Conservation (phyloP, 1,284 basidiomycete genomes). For the Irpex sp. region DNA sequence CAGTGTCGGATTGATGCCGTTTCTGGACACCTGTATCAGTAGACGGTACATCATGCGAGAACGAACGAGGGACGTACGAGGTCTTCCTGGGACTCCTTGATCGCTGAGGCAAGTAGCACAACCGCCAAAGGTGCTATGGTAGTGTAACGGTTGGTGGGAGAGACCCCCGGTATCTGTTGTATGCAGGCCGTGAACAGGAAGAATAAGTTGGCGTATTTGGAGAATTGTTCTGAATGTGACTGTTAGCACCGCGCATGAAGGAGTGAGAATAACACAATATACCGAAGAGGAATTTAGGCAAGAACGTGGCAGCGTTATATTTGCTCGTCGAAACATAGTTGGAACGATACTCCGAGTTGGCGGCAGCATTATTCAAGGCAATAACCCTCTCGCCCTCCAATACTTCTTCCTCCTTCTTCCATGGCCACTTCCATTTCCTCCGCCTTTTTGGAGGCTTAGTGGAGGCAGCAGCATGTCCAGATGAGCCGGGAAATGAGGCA, state of each 20-base stretch:
- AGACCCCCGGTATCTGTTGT: constrained; percentile 97
- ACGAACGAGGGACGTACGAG: constrained; percentile 46
- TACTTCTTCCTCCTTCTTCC: constrained; percentile 64
- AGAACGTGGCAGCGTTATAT: constrained; percentile 87
- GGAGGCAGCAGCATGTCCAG: constrained; percentile 4
- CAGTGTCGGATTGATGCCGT: constrained; percentile 93
- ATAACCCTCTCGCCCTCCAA: constrained; percentile 67
- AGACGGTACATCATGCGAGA: not conserved
- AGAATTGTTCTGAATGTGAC: constrained; percentile 81
- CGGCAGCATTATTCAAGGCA: constrained; percentile 65
- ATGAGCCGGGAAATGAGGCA: constrained; percentile 34
- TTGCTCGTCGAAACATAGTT: constrained; percentile 96
- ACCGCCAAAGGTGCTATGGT: constrained; percentile 91
- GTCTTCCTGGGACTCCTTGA: constrained; percentile 97
- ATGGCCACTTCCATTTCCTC: constrained; percentile 71
- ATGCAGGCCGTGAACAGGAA: constrained; percentile 99
- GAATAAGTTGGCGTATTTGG: constrained; percentile 91
- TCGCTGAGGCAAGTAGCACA: constrained; percentile 92
- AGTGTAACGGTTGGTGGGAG: constrained; percentile 93
- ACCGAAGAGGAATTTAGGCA: constrained; percentile 94
- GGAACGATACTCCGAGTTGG: constrained; percentile 65
- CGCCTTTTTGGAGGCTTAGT: constrained; percentile 4
- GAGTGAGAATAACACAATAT: constrained; percentile 3
- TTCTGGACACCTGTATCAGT: constrained; percentile 48
- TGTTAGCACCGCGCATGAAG: not conserved